phyloP scores from a whole-genome alignment of 164 flowering plant species.

The Sedum album region DNA sequence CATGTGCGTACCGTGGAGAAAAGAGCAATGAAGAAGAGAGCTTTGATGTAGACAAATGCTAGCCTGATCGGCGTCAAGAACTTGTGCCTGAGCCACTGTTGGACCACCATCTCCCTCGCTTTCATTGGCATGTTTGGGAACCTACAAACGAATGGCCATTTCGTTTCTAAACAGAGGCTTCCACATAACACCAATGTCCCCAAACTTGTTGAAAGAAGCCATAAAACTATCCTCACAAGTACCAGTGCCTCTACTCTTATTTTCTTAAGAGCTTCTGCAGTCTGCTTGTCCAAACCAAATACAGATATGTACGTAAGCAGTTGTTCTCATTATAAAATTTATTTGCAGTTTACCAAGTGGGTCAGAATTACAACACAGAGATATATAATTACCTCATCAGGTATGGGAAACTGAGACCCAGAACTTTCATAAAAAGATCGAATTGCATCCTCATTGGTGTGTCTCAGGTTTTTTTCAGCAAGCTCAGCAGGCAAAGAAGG shows the following conservation, averaged over 20 bases:
- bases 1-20: constrained; percentile 29
- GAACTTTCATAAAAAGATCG: no score
- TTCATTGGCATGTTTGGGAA: constrained; percentile 14
- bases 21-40: constrained; percentile 27
- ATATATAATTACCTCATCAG: no score
- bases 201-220: not conserved
- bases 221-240: not conserved
- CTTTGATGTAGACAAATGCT: constrained; percentile 31
- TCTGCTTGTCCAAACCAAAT: not conserved
- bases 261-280: not conserved
- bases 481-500: no score
- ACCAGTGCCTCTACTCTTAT: not conserved
- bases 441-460: no score
- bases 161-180: not conserved
- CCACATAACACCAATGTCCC: not conserved
- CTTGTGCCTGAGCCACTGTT: constrained; percentile 28
- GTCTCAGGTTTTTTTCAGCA: no score
- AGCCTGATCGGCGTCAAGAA: constrained; percentile 34
- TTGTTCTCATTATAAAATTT: not conserved
- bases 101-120: constrained; percentile 39
- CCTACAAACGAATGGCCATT: not conserved
- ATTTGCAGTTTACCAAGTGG: no score
- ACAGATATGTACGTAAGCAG: not conserved
- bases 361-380: no score
- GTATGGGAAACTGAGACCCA: no score